Percentiles rank a stretch among this genome's conserved stretches.
These are phyloP conservation scores for Scenedesmus sp. DNA, from an alignment of 163 green algal species.

Conservation along the genomic window DNA sequence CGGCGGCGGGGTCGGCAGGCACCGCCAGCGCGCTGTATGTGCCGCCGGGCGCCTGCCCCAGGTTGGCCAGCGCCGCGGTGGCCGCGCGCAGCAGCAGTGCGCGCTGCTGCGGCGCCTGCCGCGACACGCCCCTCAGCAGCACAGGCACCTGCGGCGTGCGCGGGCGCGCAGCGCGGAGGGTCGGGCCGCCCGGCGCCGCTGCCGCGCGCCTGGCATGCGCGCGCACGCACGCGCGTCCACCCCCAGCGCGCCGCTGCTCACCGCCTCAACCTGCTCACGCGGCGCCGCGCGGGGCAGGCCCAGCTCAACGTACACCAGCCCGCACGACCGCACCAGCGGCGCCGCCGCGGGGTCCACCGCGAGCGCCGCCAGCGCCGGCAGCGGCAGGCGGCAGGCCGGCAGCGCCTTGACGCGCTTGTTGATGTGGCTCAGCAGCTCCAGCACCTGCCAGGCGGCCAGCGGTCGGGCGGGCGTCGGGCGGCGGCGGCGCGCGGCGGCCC, in stretches of 20 bases:
- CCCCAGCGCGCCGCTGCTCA: too few species aligned
- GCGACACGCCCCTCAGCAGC: constrained; percentile 70
- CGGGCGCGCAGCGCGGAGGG: too few species aligned
- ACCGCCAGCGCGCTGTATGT: not conserved
- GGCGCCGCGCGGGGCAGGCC: constrained; percentile 60
- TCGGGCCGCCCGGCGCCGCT: too few species aligned
- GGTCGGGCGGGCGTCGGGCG: too few species aligned
- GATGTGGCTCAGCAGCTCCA: constrained; percentile 90
- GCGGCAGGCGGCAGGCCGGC: constrained; percentile 71
- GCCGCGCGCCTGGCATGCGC: too few species aligned
- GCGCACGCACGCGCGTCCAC: too few species aligned
- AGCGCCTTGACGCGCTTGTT: constrained; percentile 88
- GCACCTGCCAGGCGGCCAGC: too few species aligned
- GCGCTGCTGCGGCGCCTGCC: constrained; percentile 65
- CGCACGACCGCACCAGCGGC: constrained; percentile 81
- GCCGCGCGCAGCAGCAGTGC: constrained; percentile 78
- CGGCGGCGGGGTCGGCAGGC: not conserved
- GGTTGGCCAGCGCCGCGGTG: constrained; percentile 49
- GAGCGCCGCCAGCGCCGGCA: constrained; percentile 72
- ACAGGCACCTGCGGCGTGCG: constrained; percentile 61
- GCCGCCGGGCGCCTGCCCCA: constrained; percentile 38
- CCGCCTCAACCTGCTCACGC: constrained; percentile 56
- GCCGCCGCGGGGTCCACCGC: not conserved
- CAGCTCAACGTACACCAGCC: constrained; percentile 84
- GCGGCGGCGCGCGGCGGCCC: too few species aligned